Conservation (phyloP, 345 rosid species). For the Camelina laxa region DNA sequence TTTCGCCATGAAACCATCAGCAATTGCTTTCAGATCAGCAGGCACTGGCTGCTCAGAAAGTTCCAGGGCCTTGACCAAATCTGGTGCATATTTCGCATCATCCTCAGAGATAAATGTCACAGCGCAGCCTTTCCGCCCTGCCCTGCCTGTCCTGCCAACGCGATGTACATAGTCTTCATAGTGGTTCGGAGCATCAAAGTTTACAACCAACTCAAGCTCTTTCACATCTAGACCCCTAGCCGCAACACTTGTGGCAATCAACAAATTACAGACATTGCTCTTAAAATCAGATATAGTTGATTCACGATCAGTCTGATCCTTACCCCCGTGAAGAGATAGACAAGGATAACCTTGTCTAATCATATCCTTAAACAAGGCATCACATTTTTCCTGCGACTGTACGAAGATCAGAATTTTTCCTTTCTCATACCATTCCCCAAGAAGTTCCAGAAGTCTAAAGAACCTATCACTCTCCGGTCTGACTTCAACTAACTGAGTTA, state of each 20-base stretch:
- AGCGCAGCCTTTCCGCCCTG: constrained; percentile 95
- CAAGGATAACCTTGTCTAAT: constrained; percentile 86
- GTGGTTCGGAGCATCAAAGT: constrained; percentile 92
- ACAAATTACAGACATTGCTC: constrained; percentile 86
- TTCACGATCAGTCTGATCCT: constrained; percentile 96
- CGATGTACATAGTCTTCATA: constrained; percentile 97
- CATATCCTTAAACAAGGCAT: constrained; percentile 78
- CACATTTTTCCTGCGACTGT: constrained; percentile 90
- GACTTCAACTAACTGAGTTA: constrained; percentile 86
- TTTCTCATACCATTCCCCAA: constrained; percentile 97
- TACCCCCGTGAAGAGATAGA: constrained; percentile 94
- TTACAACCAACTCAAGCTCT: constrained; percentile 92
- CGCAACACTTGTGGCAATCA: constrained; percentile 93
- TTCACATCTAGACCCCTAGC: constrained; percentile 98
- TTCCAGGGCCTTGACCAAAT: constrained; percentile 90
- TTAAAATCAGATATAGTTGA: constrained; percentile 91
- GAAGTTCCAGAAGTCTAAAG: constrained; percentile 80
- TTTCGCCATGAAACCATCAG: constrained; percentile 89
- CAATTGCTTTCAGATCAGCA: constrained; percentile 80
- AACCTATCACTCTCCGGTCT: constrained; percentile 91
- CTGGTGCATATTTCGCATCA: constrained; percentile 95
- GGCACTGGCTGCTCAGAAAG: constrained; percentile 98
- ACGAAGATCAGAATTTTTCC: constrained; percentile 90
- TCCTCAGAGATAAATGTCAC: constrained; percentile 91
- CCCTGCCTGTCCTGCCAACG: constrained; percentile 97